Conservation (phyloP, 139 green algal species). For the Picochlorum sp. region DNA sequence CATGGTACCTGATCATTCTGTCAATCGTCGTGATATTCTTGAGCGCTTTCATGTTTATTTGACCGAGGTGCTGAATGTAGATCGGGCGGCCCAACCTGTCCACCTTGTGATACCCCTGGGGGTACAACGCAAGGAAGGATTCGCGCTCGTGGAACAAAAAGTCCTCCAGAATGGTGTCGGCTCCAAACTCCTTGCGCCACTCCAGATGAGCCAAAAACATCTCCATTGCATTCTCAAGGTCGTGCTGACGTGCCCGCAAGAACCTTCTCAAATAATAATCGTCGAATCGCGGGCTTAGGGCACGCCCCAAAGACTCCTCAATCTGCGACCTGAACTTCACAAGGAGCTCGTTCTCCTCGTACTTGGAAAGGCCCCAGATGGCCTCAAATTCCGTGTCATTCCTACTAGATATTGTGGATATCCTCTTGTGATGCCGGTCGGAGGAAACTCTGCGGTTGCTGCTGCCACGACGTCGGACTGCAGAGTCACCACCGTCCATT, state of each 20-base stretch:
- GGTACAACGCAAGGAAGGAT: conserved; percentile 82
- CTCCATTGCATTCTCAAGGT: conserved; percentile 35
- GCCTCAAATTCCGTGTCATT: conserved; percentile 9
- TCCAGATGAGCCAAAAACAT: conserved; percentile 38
- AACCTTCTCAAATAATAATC: conserved; percentile 40
- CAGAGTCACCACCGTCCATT: no score
- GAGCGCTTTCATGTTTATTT: conserved; percentile 62
- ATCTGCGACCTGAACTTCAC: conserved; percentile 1
- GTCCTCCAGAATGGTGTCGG: conserved; percentile 63
- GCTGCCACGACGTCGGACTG: no score
- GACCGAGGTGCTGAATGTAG: conserved; percentile 79
- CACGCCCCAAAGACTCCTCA: background rate
- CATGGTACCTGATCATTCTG: conserved; percentile 79
- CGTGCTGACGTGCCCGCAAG: conserved; percentile 45
- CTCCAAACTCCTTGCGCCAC: conserved; percentile 40
- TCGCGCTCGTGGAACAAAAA: conserved; percentile 84
- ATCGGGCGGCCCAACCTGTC: conserved; percentile 56
- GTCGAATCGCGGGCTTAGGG: conserved; percentile 2
- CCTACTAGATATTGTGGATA: background rate
- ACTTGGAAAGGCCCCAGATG: conserved; percentile 5
- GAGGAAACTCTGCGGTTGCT: no score
- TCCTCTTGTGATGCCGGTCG: no score
- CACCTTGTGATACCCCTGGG: conserved; percentile 70
- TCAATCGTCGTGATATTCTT: conserved; percentile 71
- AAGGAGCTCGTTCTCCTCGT: conserved; percentile 5